Percentiles rank a stretch among this genome's conserved stretches.
phyloP scores from a whole-genome alignment of 2,329 filamentous ascomycete species.

The Fusarium globosum region DNA sequence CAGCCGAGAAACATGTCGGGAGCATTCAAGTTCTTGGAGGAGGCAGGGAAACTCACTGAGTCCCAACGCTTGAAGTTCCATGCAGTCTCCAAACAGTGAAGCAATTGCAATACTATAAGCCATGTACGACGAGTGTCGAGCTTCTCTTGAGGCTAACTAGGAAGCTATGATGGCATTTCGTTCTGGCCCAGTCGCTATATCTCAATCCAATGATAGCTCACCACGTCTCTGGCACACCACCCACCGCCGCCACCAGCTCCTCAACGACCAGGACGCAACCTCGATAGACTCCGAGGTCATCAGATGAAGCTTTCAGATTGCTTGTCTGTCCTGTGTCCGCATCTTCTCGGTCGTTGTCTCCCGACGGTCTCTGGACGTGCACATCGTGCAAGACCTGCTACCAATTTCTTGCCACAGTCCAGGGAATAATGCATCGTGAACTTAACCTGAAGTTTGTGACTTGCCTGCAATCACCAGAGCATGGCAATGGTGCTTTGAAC shows the following conservation, averaged over 20 bases:
- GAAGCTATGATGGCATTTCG: conserved; percentile 31
- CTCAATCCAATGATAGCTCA: conserved; percentile 49
- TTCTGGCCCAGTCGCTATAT: conserved; percentile 40
- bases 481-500: conserved; percentile 27
- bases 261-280: conserved; percentile 34
- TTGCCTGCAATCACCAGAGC: conserved; percentile 20
- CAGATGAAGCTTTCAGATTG: conserved; percentile 27
- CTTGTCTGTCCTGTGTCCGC: conserved; percentile 3
- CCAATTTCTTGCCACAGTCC: neutral
- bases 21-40: conserved; percentile 12
- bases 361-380: neutral
- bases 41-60: neutral
- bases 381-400: conserved; percentile 3
- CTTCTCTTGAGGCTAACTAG: conserved; percentile 20
- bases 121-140: conserved; percentile 35
- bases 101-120: conserved; percentile 14
- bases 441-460: conserved; percentile 17
- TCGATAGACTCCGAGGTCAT: conserved; percentile 35
- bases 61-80: neutral
- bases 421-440: conserved; percentile 2
- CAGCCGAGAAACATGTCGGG: conserved; percentile 30
- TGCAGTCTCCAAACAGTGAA: conserved; percentile 11
- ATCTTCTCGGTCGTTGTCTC: conserved; percentile 17
- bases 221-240: conserved; percentile 52
- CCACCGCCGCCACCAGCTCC: conserved; percentile 42